Evolutionary conservation across 1,284 basidiomycete genomes (phyloP).

Genomic region (Ceratorhiza oryzae-sativae): DNA sequence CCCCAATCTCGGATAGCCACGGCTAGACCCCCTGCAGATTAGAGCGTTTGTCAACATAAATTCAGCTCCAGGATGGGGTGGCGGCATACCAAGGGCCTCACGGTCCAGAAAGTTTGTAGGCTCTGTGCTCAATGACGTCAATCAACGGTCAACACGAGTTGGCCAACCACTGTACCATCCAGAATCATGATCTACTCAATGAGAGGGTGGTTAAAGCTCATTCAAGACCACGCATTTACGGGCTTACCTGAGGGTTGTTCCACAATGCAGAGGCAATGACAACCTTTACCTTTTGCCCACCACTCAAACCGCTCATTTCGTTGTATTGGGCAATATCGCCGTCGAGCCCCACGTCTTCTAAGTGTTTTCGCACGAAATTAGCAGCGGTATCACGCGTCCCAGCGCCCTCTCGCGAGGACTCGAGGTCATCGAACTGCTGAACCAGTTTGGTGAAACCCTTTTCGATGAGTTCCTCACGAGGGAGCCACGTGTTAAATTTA

Average conservation of each 20-base stretch:
- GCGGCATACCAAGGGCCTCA: conserved; percentile 69
- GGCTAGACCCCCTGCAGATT: conserved; percentile 77
- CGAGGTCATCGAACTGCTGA: conserved; percentile 96
- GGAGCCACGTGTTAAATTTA: conserved; percentile 92
- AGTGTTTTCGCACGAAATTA: conserved; percentile 82
- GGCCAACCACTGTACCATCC: conserved; percentile 39
- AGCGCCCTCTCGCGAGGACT: conserved; percentile 92
- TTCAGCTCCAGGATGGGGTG: neutral
- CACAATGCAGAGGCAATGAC: conserved; percentile 94
- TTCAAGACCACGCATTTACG: neutral
- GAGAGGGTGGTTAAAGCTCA: neutral
- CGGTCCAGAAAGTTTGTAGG: conserved; percentile 98
- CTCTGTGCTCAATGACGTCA: conserved; percentile 67
- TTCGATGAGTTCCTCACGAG: conserved; percentile 85
- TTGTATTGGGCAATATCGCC: conserved; percentile 98
- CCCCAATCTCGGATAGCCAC: conserved; percentile 97
- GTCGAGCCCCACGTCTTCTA: conserved; percentile 95
- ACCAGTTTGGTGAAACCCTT: conserved; percentile 93
- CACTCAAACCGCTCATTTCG: conserved; percentile 89
- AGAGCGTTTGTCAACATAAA: conserved; percentile 49
- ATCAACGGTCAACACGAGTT: neutral
- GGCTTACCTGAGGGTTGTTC: conserved; percentile 86
- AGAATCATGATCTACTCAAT: conserved; percentile 42
- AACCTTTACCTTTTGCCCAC: conserved; percentile 97
- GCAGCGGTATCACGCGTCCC: conserved; percentile 85